Evolutionary conservation across 2,329 filamentous ascomycete species (phyloP), one percentile per base, ranked within the genome.

Genomic region (Onygena corvina): DNA sequence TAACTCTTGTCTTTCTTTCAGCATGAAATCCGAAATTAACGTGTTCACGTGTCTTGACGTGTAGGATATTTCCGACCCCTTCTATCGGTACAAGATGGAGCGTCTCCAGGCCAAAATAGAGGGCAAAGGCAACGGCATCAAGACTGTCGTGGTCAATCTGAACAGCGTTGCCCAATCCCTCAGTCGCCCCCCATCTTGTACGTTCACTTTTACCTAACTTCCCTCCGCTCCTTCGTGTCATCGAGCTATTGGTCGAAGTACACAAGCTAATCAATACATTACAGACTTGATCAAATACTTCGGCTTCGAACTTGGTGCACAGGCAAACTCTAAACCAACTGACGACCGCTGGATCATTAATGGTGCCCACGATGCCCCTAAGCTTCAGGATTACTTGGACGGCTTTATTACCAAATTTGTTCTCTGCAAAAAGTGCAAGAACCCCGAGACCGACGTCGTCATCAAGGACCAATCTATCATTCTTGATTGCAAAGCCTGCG

Each of bases 41-140:
- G 4, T 11, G 16, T 25, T 29, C 2, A 4, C 1, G 1, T 47
- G 36, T 60, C 54, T 52, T 34, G 20, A 3, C 27, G 38, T 6
- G 16, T 56, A 67, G 65, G 90, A 96, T 84, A 84, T 94, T 75
- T 84, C 83, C 76, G 92, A 98, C 75, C 84, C 84, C 73, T 98
- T 95, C 81, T 98, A 98, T 76, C 92, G 92, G 71, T 98, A 98
- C 83, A 98, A 98, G 81, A 98, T 98, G 92, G 92, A 96, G 76
- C 84, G 82, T 62, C 76, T 98, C 67, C 87, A 94, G 77, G 94
- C 92, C 70, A 98, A 98, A 79, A 93, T 98, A 62, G 92, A 98
- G 75, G 92, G 92, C 73, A 98, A 98, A 74, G 92, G 92, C 60
- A 98, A 98, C 75, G 92, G 92, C 66, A 98, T 98, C 81, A 98